phyloP scores from a whole-genome alignment of 345 rosid genomes.

The Eucalyptus microcorys region DNA sequence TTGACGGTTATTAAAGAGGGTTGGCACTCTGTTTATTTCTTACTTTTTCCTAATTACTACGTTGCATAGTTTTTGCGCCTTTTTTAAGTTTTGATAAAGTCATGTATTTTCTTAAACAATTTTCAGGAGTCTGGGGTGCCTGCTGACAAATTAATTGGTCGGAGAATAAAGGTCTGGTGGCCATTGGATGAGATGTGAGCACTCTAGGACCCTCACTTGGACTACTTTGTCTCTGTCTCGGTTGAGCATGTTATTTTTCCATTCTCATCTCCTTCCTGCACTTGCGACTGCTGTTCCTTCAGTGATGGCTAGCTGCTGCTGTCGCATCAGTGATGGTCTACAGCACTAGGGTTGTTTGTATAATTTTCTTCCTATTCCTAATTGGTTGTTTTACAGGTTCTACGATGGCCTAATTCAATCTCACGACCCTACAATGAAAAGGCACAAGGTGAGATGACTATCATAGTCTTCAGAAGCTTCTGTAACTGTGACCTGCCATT shows the following conservation, averaged over 20 bases:
- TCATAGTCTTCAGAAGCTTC: background rate
- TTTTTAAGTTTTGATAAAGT: background rate
- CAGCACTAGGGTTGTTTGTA: background rate
- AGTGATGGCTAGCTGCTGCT: background rate
- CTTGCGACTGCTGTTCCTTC: background rate
- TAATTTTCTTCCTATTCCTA: background rate
- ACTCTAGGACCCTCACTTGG: background rate
- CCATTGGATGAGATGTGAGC: background rate
- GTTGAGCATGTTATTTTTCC: background rate
- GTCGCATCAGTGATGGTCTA: background rate
- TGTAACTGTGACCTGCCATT: background rate
- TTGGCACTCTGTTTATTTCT: background rate
- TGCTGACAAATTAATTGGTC: background rate
- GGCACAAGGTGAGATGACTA: background rate
- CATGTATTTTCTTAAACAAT: background rate
- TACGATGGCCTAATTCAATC: accelerated
- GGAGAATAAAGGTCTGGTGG: background rate
- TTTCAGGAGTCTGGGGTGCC: background rate
- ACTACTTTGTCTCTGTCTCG: background rate
- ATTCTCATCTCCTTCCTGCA: background rate
- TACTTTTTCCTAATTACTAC: background rate
- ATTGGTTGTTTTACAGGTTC: background rate
- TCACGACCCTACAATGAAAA: accelerated
- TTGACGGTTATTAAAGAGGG: background rate
- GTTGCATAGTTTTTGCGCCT: accelerated